Evolutionary conservation across 106 monocot genomes (phyloP).

Genomic region (Apostasia ramifera): DNA sequence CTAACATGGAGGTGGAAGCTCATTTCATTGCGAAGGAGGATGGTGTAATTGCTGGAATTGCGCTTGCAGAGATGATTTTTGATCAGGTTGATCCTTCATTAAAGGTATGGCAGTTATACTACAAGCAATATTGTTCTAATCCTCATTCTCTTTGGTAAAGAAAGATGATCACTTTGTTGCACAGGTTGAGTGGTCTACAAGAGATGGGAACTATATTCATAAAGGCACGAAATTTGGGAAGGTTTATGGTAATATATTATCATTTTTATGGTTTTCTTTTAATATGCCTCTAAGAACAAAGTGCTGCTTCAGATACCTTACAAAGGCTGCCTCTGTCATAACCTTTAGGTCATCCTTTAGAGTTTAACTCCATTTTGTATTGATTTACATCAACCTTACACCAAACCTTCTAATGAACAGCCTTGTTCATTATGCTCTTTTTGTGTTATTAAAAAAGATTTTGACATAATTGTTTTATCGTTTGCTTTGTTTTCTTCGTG

Average conservation of each 20-base stretch:
- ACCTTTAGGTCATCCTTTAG: too few species aligned
- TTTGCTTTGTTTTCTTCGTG: slow-evolving; percentile 6
- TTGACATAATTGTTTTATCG: slow-evolving; percentile 10
- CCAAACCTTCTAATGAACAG: not conserved
- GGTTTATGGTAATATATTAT: slow-evolving; percentile 56
- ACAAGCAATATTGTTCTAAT: too few species aligned
- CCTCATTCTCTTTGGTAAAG: too few species aligned
- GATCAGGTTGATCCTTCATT: slow-evolving; percentile 72
- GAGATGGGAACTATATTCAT: slow-evolving; percentile 61
- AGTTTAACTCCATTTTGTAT: too few species aligned
- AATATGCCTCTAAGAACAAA: too few species aligned
- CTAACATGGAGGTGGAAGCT: slow-evolving; percentile 84
- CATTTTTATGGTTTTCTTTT: too few species aligned
- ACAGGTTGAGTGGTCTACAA: slow-evolving; percentile 79
- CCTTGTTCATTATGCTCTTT: not conserved
- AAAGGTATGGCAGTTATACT: slow-evolving; percentile 30
- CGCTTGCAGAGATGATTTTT: slow-evolving; percentile 93
- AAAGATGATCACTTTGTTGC: not conserved
- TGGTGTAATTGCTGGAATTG: slow-evolving; percentile 86
- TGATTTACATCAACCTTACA: not conserved
- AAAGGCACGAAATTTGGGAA: slow-evolving; percentile 89
- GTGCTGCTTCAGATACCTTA: too few species aligned
- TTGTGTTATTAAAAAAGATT: not conserved
- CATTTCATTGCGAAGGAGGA: slow-evolving; percentile 95
- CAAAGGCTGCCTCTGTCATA: too few species aligned